Evolutionary conservation across 225 moss, liverwort and hornwort species (phyloP).

Genomic region (Polytrichum commune): DNA sequence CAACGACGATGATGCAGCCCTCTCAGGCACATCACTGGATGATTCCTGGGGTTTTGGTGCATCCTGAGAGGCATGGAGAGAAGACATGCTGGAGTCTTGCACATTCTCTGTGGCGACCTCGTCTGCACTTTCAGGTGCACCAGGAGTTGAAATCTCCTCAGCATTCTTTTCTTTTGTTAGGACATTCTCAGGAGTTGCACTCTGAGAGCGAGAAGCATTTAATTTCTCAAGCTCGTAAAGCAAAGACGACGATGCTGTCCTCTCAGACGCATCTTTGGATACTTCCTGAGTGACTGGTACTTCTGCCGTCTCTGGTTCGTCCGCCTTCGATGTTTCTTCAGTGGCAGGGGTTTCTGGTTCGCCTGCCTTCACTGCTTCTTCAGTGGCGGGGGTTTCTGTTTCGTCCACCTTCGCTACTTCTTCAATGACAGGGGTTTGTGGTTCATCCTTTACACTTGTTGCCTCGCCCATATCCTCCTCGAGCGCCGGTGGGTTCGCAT

Average conservation of each 20-base stretch:
- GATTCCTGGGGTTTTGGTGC: no score
- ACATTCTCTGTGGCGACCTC: not conserved
- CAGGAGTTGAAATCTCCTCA: not conserved
- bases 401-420: not conserved
- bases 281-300: no score
- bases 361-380: not conserved
- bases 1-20: constrained; percentile 9
- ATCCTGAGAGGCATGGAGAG: not conserved
- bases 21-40: constrained; percentile 9
- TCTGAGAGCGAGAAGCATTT: not conserved
- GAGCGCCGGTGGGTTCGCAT: not conserved
- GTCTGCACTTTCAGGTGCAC: not conserved
- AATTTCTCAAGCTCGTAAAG: constrained; percentile 23
- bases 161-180: not conserved
- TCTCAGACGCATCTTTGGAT: constrained; percentile 5
- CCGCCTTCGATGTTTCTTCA: not conserved
- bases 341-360: not conserved
- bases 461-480: constrained; percentile 16
- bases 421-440: not conserved
- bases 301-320: not conserved
- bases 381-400: not conserved
- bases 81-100: not conserved
- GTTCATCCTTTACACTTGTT: not conserved
- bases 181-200: not conserved
- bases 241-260: constrained; percentile 9